Evolutionary conservation across 1,284 basidiomycete species (phyloP).

Genomic region (Leccinum angustisporum): DNA sequence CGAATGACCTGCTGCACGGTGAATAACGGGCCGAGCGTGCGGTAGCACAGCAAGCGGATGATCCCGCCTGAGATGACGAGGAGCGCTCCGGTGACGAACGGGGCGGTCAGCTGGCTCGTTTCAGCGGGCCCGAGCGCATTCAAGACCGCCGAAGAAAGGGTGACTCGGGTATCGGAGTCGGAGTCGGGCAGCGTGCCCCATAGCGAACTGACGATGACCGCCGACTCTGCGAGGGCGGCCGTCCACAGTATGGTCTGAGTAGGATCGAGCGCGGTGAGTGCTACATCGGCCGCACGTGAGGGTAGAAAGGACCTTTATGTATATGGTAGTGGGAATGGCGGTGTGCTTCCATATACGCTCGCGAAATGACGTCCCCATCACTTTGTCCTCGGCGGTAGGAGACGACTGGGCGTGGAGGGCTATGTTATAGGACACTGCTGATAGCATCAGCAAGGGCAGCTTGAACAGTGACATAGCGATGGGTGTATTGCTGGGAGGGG

Average conservation of each 20-base stretch:
- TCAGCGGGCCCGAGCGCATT: conserved; percentile 8
- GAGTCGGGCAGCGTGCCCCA: background rate
- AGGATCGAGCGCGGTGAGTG: background rate
- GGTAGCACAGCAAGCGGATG: conserved; percentile 11
- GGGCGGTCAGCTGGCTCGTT: conserved; percentile 9
- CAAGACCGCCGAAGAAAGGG: background rate
- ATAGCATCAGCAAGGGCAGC: conserved; percentile 2
- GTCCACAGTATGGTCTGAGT: conserved; percentile 8
- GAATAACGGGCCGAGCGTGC: conserved; percentile 19
- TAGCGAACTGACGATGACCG: conserved; percentile 5
- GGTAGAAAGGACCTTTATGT: conserved; percentile 5
- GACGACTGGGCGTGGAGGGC: background rate
- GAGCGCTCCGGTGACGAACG: conserved; percentile 15
- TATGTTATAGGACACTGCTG: conserved; percentile 8
- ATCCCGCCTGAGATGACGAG: conserved; percentile 10
- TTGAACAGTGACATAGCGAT: conserved; percentile 13
- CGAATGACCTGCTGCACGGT: conserved; percentile 16
- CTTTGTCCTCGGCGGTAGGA: background rate
- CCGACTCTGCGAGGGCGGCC: conserved; percentile 6
- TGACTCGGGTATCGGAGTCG: background rate
- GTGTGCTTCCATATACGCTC: conserved; percentile 8
- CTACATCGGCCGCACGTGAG: background rate
- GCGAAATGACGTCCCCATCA: conserved; percentile 2
- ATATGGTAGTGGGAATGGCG: background rate
- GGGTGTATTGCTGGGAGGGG: background rate